Conservation (phyloP, 163 green algal species). For the Trebouxia gelatinosa region DNA sequence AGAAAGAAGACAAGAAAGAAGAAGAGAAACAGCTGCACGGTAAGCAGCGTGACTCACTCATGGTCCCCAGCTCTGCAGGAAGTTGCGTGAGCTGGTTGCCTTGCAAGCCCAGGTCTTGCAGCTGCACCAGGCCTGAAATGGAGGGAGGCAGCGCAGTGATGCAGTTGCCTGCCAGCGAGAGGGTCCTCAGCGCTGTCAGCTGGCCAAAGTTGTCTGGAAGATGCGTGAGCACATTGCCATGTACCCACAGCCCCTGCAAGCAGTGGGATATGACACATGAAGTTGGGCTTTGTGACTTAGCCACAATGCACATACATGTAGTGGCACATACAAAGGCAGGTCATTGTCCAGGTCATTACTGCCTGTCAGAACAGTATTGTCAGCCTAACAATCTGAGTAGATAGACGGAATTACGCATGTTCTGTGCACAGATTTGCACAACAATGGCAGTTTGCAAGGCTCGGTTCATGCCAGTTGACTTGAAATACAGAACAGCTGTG, state of each 20-base stretch:
- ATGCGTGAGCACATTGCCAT: constrained; percentile 46
- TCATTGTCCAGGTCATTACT: not conserved
- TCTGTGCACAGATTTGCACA: not conserved
- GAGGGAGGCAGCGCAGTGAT: constrained; percentile 42
- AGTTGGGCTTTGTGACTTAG: no score
- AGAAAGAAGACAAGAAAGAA: no score
- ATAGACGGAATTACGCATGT: not conserved
- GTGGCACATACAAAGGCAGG: no score
- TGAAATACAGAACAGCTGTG: no score
- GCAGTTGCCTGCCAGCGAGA: constrained; percentile 51
- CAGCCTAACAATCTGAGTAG: not conserved
- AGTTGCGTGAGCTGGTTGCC: constrained; percentile 46
- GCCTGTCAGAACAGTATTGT: not conserved
- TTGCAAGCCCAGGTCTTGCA: constrained; percentile 44
- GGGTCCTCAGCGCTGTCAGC: constrained; percentile 39
- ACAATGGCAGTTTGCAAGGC: no score
- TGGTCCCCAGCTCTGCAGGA: constrained; percentile 27
- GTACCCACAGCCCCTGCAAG: not conserved
- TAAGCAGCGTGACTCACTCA: no score
- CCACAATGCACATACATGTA: no score
- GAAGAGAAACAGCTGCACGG: no score
- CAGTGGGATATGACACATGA: no score
- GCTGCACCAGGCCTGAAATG: constrained; percentile 35
- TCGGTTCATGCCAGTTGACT: no score
- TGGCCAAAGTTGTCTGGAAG: constrained; percentile 45